Conservation (phyloP, 495 filamentous ascomycete species). For the Podospora sp. region DNA sequence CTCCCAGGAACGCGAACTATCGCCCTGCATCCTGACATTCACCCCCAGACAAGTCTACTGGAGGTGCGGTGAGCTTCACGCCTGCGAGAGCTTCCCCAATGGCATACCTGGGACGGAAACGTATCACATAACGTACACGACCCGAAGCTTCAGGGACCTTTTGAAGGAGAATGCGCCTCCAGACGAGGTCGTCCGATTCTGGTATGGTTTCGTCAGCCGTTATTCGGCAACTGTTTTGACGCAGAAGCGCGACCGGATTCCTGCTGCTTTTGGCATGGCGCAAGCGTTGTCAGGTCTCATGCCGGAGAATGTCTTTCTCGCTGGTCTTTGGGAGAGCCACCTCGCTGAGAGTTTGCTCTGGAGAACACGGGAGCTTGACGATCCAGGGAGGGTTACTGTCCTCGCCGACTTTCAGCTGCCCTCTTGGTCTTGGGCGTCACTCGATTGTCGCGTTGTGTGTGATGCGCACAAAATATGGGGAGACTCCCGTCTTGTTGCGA, state of each 20-base stretch:
- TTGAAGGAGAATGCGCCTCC: background rate
- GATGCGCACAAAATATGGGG: background rate
- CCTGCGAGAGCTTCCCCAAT: background rate
- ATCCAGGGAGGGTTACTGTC: background rate
- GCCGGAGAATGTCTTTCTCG: background rate
- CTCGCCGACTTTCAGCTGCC: background rate
- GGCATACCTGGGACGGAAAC: background rate
- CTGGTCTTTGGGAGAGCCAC: background rate
- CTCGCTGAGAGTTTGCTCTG: background rate
- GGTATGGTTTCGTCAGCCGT: background rate
- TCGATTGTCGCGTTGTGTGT: background rate
- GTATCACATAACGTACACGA: background rate
- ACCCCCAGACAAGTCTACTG: background rate
- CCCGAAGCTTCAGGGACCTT: constrained; percentile 2
- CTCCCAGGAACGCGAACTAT: background rate
- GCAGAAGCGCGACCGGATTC: background rate
- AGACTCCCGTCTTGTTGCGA: background rate
- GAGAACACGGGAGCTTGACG: background rate
- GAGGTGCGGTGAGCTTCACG: background rate
- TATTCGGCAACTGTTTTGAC: background rate
- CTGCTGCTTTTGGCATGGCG: constrained; percentile 1
- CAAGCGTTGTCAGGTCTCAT: background rate
- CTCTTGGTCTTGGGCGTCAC: background rate
- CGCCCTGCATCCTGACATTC: constrained; percentile 1
- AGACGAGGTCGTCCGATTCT: background rate